Evolutionary conservation across 192 early-diverging fungal species (phyloP).

Genomic region (Spinellus fusiger): DNA sequence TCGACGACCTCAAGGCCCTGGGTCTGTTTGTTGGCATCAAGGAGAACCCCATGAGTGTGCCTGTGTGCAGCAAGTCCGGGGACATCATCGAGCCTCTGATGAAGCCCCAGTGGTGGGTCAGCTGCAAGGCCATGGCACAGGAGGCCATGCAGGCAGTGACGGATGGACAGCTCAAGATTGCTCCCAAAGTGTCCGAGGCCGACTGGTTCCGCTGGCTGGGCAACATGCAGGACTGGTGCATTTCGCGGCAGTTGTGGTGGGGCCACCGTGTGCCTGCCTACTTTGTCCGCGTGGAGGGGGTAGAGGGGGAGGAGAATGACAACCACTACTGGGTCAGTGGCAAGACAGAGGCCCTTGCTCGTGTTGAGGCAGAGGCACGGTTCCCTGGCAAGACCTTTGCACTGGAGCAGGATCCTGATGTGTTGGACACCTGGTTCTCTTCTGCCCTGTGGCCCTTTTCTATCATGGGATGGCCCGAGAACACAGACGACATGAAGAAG

Average conservation of each 20-base stretch:
- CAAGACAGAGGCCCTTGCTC: slow-evolving; percentile 70
- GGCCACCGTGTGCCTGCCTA: slow-evolving; percentile 96
- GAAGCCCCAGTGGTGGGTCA: slow-evolving; percentile 99
- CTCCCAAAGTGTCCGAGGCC: slow-evolving; percentile 77
- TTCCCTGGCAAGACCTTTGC: slow-evolving; percentile 76
- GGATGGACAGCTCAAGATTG: slow-evolving; percentile 76
- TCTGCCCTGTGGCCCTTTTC: slow-evolving; percentile 99
- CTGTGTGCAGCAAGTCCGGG: slow-evolving; percentile 79
- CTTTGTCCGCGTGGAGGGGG: slow-evolving; percentile 78
- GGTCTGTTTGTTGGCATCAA: slow-evolving; percentile 81
- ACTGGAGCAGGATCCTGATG: slow-evolving; percentile 94
- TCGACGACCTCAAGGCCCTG: slow-evolving; percentile 82
- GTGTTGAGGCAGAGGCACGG: slow-evolving; percentile 62
- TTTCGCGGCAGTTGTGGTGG: slow-evolving; percentile 99
- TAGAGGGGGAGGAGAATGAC: slow-evolving; percentile 46
- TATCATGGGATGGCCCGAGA: slow-evolving; percentile 93
- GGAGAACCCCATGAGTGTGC: slow-evolving; percentile 92
- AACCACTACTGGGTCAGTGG: slow-evolving; percentile 85
- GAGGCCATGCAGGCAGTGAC: slow-evolving; percentile 76
- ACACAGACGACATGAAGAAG: slow-evolving; percentile 73
- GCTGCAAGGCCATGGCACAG: slow-evolving; percentile 81
- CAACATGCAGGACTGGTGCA: slow-evolving; percentile 97
- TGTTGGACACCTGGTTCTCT: slow-evolving; percentile 99
- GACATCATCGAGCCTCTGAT: slow-evolving; percentile 97
- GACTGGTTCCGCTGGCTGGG: slow-evolving; percentile 97